Base-by-base conservation (phyloP, 2,329 filamentous ascomycete genomes). In the Cladophialophora yegresii region DNA sequence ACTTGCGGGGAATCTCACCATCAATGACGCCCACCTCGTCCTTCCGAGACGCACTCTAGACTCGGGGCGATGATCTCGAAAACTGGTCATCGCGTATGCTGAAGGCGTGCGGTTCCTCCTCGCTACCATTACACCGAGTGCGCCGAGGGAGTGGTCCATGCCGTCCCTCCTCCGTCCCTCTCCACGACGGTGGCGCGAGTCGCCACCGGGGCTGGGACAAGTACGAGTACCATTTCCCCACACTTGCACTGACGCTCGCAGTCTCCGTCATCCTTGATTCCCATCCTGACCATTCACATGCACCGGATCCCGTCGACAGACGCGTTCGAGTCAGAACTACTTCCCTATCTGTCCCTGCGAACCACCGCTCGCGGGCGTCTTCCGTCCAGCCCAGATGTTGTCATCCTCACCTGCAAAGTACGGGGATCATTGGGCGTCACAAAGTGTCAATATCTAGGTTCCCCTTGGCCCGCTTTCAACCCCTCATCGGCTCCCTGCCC, bases 391-490 rank as follows among this genome's bases (percentile, higher is more conserved):
- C n/a, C 47, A 33, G 22, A 40, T 28, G 4, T 30, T 28, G 22
- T 53, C 45, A 43, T 53, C 57, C 32, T 53, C 28, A 53, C 57
- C 45, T 43, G 7, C 26, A 28, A 28, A 23, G 40, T 43, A 2
- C 9, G 20, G 2, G 23, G 10, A 32, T 20, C 43, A 22, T 40
- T 53, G 28, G 28, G 36, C n/a, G 22, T 43, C 30, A 8, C 28
- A 28, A 16, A 28, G 3, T 5, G 3, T 49, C 45, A 10, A 20
- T 53, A 51, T 53, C 28, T 43, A 28, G 47, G 20, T 23, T 61
- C 62, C 66, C 66, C 58, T 62, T 66, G 53, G 61, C 61, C 63
- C 66, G 66, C 49, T 45, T 53, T 32, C 40, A 62, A 59, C 62
- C 63, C 63, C 62, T 67, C 65, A 65, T 55, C 22, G 12, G 47